Percentiles rank a stretch among this genome's conserved stretches.
Conservation (phyloP, 1,139 yeast species). For the Lodderomyces parapsilosis region DNA sequence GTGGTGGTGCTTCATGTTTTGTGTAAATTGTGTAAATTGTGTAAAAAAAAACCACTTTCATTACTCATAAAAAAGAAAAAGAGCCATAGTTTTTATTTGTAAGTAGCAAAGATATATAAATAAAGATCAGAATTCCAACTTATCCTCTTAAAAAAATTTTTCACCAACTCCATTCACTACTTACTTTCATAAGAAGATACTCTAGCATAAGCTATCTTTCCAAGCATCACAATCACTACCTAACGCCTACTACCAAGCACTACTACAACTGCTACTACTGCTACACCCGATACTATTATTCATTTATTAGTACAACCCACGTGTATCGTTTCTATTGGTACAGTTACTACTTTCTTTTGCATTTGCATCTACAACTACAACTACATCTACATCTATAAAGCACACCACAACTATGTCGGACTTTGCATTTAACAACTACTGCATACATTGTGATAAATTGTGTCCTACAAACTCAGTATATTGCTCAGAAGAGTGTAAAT, state of each 20-base stretch:
- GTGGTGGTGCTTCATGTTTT: not conserved
- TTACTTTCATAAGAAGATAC: too few species aligned
- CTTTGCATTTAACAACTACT: conserved; percentile 63
- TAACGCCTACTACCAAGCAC: not conserved
- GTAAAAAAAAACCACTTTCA: not conserved
- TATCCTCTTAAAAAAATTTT: not conserved
- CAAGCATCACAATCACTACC: not conserved
- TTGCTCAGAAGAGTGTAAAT: conserved; percentile 60
- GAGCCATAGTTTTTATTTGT: not conserved
- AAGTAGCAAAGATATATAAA: not conserved
- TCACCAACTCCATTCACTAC: too few species aligned
- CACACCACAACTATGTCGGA: conserved; percentile 24
- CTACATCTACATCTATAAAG: not conserved
- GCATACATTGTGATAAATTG: conserved; percentile 63
- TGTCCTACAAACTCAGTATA: conserved; percentile 53
- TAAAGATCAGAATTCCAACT: not conserved
- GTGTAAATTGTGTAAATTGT: not conserved
- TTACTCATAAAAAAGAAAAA: not conserved
- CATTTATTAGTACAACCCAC: not conserved
- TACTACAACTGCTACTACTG: not conserved
- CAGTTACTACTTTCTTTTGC: conserved; percentile 1
- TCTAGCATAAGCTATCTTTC: too few species aligned
- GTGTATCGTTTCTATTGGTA: too few species aligned
- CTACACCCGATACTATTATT: not conserved
- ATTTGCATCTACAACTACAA: not conserved